Conservation (phyloP, 225 moss, liverwort and hornwort species). For the Physcomitrellopsis africana region DNA sequence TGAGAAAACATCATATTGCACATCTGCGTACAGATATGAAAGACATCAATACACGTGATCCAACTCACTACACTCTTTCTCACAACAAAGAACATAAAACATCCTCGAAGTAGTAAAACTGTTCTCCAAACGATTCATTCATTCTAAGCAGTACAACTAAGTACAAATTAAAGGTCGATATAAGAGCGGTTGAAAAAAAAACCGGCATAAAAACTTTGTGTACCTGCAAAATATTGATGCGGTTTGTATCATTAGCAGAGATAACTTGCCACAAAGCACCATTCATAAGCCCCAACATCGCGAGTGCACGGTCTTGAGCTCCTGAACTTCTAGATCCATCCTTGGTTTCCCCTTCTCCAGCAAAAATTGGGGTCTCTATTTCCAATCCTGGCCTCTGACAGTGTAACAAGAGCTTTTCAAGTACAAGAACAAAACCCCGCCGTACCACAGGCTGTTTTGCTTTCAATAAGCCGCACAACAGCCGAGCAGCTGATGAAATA, state of each 20-base stretch:
- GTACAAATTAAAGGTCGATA: conserved; percentile 9
- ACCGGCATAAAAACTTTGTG: not conserved
- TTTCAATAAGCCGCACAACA: conserved; percentile 90
- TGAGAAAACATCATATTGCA: conserved; percentile 99
- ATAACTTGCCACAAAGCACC: conserved; percentile 98
- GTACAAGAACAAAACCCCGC: conserved; percentile 82
- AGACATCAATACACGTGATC: conserved; percentile 23
- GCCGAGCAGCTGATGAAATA: conserved; percentile 90
- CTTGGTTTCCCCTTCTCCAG: conserved; percentile 65
- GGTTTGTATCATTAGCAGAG: conserved; percentile 95
- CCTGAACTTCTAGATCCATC: conserved; percentile 71
- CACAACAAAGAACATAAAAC: conserved; percentile 4
- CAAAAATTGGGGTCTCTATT: conserved; percentile 55
- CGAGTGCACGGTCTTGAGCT: conserved; percentile 91
- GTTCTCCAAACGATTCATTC: not conserved
- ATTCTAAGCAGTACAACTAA: conserved; percentile 13
- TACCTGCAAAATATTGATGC: conserved; percentile 93
- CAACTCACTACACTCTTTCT: conserved; percentile 9
- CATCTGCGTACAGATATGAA: conserved; percentile 68
- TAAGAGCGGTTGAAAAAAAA: not conserved
- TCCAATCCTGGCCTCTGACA: conserved; percentile 98
- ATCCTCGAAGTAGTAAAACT: conserved; percentile 10
- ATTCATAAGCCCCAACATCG: conserved; percentile 98
- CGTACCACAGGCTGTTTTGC: conserved; percentile 86
- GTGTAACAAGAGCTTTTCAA: conserved; percentile 89